Evolutionary conservation across 1,284 basidiomycete species (phyloP), one percentile per base, ranked within the genome.

Genomic region (Ceratobasidium sp.): DNA sequence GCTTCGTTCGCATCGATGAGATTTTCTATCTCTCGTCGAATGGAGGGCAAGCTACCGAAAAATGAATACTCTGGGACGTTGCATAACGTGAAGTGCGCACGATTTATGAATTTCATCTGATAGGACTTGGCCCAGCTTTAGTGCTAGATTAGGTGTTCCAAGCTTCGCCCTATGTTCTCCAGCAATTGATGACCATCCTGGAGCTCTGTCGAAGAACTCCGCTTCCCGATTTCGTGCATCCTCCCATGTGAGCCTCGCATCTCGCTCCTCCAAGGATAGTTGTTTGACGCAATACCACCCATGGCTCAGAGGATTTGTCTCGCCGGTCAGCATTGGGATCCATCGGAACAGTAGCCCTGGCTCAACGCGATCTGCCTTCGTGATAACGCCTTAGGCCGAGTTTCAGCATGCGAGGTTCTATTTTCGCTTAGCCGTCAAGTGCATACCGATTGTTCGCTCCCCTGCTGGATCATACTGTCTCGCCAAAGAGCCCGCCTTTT

Each of bases 241-340:
- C 0, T 75, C 64, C 6, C 77, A 75, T 0, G 81, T 77, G 3
- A 83, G 77, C 0, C 77, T 76, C 7, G 75, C 73, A 10, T 74
- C 73, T 0, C 88, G 82, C 70, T 87, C 84, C 1, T 76, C 79
- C 71, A 89, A 87, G 68, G 87, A 83, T 0, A 86, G 85, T n/a
- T 88, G 84, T 40, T 86, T 85, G 40, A 87, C 86, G 54, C 86
- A 88, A 71, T 85, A 89, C 73, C 89, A 90, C 0, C 88, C 88
- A 56, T 86, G 86, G 15, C 74, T 80, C 10, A 88, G 79, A 1
- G 35, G 69, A 70, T 86, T 76, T 79, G 1, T 82, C 80, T n/a
- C 80, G 76, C 86, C 87, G 89, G 42, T 74, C 71, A 20, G 78
- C 70, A 10, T 77, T 82, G 1, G 79, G 62, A 50, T 80, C 81